These are phyloP conservation scores for Epichloe festucae DNA, from an alignment of 2,329 filamentous ascomycete species.

Conservation along the genomic window DNA sequence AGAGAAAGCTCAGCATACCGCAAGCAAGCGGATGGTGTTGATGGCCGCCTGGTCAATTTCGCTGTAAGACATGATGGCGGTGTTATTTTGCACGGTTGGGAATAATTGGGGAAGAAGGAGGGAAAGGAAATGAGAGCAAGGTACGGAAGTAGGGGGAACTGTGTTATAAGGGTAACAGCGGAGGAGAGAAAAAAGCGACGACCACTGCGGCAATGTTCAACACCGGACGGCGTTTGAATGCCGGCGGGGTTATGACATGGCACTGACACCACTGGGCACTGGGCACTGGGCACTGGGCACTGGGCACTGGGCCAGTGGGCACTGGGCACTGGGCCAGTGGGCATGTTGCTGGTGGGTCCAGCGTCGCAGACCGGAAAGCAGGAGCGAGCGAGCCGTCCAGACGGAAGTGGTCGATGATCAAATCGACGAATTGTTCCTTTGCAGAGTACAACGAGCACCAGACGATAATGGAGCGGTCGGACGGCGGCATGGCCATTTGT, in stretches of 20 bases:
- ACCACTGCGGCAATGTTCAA: conserved; percentile 1
- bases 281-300: too few species aligned
- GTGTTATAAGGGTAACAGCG: conserved; percentile 13
- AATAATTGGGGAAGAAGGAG: conserved; percentile 11
- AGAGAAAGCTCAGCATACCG: conserved; percentile 51
- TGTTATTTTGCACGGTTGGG: conserved; percentile 12
- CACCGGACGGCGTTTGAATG: conserved; percentile 1
- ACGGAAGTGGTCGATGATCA: too few species aligned
- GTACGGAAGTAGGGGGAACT: conserved; percentile 16
- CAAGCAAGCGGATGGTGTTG: conserved; percentile 95
- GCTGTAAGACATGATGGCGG: conserved; percentile 67
- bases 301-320: neutral
- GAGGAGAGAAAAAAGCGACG: conserved; percentile 9
- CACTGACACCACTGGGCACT: neutral
- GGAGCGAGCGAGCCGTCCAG: neutral
- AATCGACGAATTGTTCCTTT: neutral
- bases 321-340: neutral
- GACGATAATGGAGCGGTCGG: neutral
- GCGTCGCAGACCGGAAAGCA: neutral
- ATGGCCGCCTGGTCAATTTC: conserved; percentile 83
- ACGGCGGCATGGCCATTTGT: neutral
- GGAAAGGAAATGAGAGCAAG: conserved; percentile 8
- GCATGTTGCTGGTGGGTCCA: conserved; percentile 5
- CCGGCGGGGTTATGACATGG: conserved; percentile 22
- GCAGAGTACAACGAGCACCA: neutral